Percentiles rank a stretch among this genome's conserved stretches.
Conservation (phyloP, 2,329 filamentous ascomycete genomes). For the Hymenoscyphus albidus region DNA sequence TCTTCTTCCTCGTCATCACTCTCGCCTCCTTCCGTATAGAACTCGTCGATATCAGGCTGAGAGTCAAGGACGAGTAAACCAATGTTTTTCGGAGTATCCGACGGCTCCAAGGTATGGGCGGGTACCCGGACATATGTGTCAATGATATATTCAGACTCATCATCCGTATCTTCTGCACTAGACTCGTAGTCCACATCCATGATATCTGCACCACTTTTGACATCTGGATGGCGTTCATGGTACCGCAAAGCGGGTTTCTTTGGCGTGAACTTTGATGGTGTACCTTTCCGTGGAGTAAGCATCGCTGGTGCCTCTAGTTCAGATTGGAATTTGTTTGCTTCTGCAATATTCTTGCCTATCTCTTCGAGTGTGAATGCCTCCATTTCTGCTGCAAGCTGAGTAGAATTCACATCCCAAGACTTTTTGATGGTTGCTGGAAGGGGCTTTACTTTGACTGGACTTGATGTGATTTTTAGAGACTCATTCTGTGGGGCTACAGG, state of each 20-base stretch:
- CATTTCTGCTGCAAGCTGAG: slow-evolving; percentile 52
- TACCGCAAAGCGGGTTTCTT: slow-evolving; percentile 53
- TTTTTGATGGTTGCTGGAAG: slow-evolving; percentile 38
- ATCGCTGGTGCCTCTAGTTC: slow-evolving; percentile 11
- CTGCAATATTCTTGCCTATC: slow-evolving; percentile 41
- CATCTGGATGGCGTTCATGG: slow-evolving; percentile 51
- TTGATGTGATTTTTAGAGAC: slow-evolving; percentile 14
- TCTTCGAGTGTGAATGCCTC: slow-evolving; percentile 56
- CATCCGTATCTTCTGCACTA: slow-evolving; percentile 41
- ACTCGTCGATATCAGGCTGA: slow-evolving; percentile 46
- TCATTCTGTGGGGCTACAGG: slow-evolving; percentile 7
- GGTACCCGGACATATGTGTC: slow-evolving; percentile 63
- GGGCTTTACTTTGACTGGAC: background rate
- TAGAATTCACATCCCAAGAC: slow-evolving; percentile 35
- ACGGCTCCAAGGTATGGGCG: slow-evolving; percentile 45
- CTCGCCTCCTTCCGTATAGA: slow-evolving; percentile 55
- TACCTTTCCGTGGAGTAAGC: slow-evolving; percentile 16
- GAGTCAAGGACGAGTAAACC: slow-evolving; percentile 34
- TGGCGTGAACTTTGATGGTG: slow-evolving; percentile 47
- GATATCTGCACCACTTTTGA: slow-evolving; percentile 28
- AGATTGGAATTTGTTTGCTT: slow-evolving; percentile 15
- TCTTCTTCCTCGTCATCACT: slow-evolving; percentile 61
- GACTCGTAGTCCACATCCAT: slow-evolving; percentile 40
- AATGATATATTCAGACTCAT: slow-evolving; percentile 58
- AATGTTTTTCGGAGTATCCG: slow-evolving; percentile 48